Conservation (phyloP, 2,329 filamentous ascomycete genomes). For the Fusarium protoensiforme region DNA sequence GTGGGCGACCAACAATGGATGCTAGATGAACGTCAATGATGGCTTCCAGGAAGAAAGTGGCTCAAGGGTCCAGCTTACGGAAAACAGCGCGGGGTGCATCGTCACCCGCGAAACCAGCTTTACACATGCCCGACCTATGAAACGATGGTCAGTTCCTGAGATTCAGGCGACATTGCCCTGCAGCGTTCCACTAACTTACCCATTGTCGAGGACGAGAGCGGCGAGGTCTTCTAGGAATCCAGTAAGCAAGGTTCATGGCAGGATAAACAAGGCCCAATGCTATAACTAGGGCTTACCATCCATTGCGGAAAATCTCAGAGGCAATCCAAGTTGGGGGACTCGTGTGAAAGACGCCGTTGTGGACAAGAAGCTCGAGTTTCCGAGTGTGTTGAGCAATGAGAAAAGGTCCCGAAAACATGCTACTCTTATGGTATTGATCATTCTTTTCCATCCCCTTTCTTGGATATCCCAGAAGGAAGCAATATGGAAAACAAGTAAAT, state of each 20-base stretch:
- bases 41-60: not conserved
- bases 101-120: conserved; percentile 99
- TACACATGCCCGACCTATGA: conserved; percentile 99
- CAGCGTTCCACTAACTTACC: conserved; percentile 78
- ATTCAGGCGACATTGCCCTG: not conserved
- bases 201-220: conserved; percentile 99
- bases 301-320: not conserved
- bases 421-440: not conserved
- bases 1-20: conserved; percentile 99
- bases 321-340: not conserved
- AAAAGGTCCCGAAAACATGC: not conserved
- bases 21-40: conserved; percentile 62
- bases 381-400: not conserved
- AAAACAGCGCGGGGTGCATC: conserved; percentile 99
- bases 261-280: not conserved
- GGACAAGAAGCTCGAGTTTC: not conserved
- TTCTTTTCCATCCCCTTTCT: not conserved
- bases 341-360: not conserved
- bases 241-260: not conserved
- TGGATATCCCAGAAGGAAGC: not conserved
- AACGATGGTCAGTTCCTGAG: not conserved
- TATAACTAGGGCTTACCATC: not conserved
- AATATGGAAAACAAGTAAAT: not conserved
- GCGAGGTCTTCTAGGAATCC: conserved; percentile 89
- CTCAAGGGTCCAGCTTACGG: conserved; percentile 74